Base-by-base conservation (phyloP, 1,284 basidiomycete genomes). In the Sporisorium sorghi region DNA sequence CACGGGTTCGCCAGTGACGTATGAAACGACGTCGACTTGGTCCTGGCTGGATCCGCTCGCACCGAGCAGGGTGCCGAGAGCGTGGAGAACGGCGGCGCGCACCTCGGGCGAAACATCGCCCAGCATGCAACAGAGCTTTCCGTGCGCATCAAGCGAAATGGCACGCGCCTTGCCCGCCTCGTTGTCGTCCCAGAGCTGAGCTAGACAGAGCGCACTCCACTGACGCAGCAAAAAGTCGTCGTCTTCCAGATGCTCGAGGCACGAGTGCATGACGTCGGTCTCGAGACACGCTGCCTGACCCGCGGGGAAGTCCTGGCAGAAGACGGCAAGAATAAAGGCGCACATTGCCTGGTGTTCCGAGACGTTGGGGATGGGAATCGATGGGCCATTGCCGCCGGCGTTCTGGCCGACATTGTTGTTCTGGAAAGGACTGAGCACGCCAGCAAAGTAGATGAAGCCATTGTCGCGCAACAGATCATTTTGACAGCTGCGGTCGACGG, bases 281-380 rank as follows among this genome's bases (percentile, higher is more conserved):
- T 89, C 88, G 85, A 92, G 89, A 83, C 93, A 96, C 0, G 93
- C 93, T 56, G 89, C 88, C 85, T 99, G 95, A 2, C 94, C 96
- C 0, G 89, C 88, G 8, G 90, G 89, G 84, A 92, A 95, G 78
- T 95, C 94, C 23, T 96, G 91, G 58, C 92, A 92, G 65, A 97
- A 91, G 28, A 94, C 91, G n/a, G 92, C 89, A 23, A 99, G 90
- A 77, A 98, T 95, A 86, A 98, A 99, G 0, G 94, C 93, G 83
- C 95, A 99, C 96, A 99, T 99, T 0, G 96, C 96, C 65, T 94
- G 93, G 85, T 99, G 95, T 85, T 99, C 96, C 15, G 93, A 93
- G 52, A 91, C 90, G 85, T 99, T 98, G 0, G 94, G 93, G 28
- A 97, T 90, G 24, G 84, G 83, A 23, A 85, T 26, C 14, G 76